Evolutionary conservation across 495 filamentous ascomycete genomes (phyloP).

Genomic region (Annulohypoxylon bovei): DNA sequence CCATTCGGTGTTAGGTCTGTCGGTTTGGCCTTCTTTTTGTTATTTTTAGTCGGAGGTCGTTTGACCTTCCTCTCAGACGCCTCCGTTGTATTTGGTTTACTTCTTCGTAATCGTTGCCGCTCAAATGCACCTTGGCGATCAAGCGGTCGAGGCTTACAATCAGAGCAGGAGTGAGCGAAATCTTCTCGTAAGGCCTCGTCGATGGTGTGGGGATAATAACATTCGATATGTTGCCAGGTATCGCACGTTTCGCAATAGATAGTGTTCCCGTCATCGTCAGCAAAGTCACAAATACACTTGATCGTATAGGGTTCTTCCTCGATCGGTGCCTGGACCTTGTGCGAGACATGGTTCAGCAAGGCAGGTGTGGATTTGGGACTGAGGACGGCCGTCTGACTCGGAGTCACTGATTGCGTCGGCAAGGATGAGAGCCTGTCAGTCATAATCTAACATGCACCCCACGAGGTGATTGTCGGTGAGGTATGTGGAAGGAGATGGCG

Average conservation of each 20-base stretch:
- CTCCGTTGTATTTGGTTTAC: slow-evolving; percentile 65
- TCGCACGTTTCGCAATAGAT: slow-evolving; percentile 96
- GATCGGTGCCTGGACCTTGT: slow-evolving; percentile 59
- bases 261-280: slow-evolving; percentile 96
- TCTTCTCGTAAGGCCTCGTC: slow-evolving; percentile 75
- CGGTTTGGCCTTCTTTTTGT: slow-evolving; percentile 76
- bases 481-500: slow-evolving; percentile 46
- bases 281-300: slow-evolving; percentile 93
- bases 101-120: slow-evolving; percentile 58
- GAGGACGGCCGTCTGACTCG: slow-evolving; percentile 60
- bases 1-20: slow-evolving; percentile 63
- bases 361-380: slow-evolving; percentile 60
- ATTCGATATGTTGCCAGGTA: slow-evolving; percentile 97
- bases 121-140: slow-evolving; percentile 77
- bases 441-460: slow-evolving; percentile 83
- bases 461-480: slow-evolving; percentile 59
- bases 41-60: slow-evolving; percentile 72
- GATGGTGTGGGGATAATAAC: slow-evolving; percentile 80
- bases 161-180: slow-evolving; percentile 81
- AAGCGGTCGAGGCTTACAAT: slow-evolving; percentile 80
- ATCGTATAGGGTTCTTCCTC: slow-evolving; percentile 95
- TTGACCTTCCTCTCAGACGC: slow-evolving; percentile 69
- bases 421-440: slow-evolving; percentile 83
- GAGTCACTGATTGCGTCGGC: slow-evolving; percentile 63
- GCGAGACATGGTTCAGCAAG: slow-evolving; percentile 64